These are phyloP conservation scores for Cercospora zeae-maydis DNA, from an alignment of 2,329 filamentous ascomycete species.

Conservation along the genomic window DNA sequence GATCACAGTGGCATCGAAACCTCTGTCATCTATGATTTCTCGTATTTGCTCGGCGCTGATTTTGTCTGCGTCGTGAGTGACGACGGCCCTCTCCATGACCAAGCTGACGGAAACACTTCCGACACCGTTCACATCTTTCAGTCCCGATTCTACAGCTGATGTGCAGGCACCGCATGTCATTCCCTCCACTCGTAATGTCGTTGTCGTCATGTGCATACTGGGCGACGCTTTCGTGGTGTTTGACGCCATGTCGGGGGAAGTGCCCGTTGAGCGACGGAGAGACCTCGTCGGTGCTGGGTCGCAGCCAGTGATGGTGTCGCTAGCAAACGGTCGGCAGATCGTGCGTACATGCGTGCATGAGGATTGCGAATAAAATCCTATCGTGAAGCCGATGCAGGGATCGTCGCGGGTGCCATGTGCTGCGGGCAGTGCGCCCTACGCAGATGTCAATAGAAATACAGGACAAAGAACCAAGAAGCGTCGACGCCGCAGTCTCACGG, in stretches of 20 bases:
- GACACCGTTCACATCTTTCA: conserved; percentile 75
- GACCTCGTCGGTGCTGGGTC: background rate
- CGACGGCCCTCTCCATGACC: conserved; percentile 90
- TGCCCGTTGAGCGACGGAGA: background rate
- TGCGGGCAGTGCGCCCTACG: background rate
- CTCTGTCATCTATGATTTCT: conserved; percentile 85
- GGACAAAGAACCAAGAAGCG: background rate
- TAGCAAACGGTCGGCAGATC: too few relatives aligned
- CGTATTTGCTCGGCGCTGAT: conserved; percentile 72
- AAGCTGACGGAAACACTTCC: conserved; percentile 87
- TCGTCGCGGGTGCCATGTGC: background rate
- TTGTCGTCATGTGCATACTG: conserved; percentile 68
- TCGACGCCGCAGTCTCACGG: background rate
- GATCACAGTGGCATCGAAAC: conserved; percentile 72
- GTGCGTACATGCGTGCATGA: background rate
- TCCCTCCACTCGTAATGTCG: conserved; percentile 83
- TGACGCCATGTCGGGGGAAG: background rate
- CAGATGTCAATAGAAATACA: conserved; percentile 5
- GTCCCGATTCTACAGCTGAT: conserved; percentile 83
- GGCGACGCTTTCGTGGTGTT: conserved; percentile 9
- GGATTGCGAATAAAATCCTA: background rate
- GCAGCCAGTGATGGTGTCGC: background rate
- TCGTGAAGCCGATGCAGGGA: conserved; percentile 1
- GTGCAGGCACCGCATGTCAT: conserved; percentile 90
- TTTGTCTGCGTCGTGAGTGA: conserved; percentile 77